Conservation (phyloP, 805 yeast species). For the Yarrowia osloensis region DNA sequence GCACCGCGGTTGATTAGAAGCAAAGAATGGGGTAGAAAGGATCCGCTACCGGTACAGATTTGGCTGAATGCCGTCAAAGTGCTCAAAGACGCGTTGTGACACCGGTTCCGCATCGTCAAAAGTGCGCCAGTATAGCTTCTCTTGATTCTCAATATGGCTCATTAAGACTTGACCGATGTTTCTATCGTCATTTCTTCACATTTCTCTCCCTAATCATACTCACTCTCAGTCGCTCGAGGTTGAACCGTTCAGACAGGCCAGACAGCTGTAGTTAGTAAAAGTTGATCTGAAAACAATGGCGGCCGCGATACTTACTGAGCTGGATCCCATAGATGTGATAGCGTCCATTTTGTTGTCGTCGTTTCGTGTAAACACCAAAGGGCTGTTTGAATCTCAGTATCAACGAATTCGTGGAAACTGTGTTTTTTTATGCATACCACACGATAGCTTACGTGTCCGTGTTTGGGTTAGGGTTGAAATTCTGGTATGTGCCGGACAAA, state of each 20-base stretch:
- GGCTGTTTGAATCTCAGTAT: not conserved
- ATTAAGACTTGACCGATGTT: not conserved
- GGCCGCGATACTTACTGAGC: constrained; percentile 8
- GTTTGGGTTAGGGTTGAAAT: constrained; percentile 11
- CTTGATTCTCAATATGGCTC: not conserved
- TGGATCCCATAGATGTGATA: constrained; percentile 29
- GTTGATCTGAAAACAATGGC: not conserved
- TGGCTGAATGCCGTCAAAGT: not conserved
- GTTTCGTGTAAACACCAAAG: not conserved
- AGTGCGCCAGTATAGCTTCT: not conserved
- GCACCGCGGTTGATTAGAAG: no score
- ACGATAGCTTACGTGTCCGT: constrained; percentile 28
- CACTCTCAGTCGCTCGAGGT: constrained; percentile 52
- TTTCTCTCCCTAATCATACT: constrained; percentile 33
- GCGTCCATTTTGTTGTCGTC: constrained; percentile 12
- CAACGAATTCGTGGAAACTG: constrained; percentile 2
- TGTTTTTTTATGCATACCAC: constrained; percentile 21
- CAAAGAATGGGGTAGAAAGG: no score
- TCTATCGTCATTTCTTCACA: constrained; percentile 28
- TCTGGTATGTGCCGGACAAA: no score
- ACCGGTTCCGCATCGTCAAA: not conserved
- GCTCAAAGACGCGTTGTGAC: not conserved
- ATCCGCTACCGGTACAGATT: no score
- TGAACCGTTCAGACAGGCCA: constrained; percentile 51
- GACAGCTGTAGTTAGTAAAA: constrained; percentile 35